phyloP scores from a whole-genome alignment of 2,329 filamentous ascomycete genomes.

The Pseudohalonectria lignicola region DNA sequence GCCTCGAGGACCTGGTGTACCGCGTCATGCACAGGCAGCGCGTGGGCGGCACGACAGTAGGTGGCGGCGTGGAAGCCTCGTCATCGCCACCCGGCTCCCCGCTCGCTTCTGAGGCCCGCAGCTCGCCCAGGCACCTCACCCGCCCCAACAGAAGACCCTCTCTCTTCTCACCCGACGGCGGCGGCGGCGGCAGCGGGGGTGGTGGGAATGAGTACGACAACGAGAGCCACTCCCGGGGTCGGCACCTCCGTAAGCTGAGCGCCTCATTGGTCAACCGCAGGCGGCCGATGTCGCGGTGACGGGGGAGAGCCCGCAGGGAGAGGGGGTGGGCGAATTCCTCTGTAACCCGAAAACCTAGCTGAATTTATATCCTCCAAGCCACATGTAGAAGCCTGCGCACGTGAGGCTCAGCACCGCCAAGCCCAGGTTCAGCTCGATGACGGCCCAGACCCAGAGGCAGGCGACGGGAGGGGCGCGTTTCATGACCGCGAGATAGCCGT shows the following conservation, averaged over 20 bases:
- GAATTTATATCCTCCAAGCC: slow-evolving; percentile 38
- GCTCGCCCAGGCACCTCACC: too few species aligned
- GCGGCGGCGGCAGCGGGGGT: too few species aligned
- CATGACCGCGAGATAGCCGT: slow-evolving; percentile 80
- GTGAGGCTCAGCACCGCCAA: slow-evolving; percentile 49
- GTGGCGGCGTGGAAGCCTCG: background rate
- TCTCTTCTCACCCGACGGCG: background rate
- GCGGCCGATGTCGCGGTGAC: background rate
- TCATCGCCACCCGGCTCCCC: background rate
- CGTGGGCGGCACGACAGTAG: slow-evolving; percentile 1
- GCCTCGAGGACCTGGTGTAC: slow-evolving; percentile 15
- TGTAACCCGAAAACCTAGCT: slow-evolving; percentile 9
- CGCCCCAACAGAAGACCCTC: background rate
- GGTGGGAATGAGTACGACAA: too few species aligned
- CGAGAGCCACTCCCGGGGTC: too few species aligned
- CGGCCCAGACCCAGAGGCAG: slow-evolving; percentile 85
- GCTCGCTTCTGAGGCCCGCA: too few species aligned
- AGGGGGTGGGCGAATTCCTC: too few species aligned
- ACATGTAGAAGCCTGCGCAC: slow-evolving; percentile 31
- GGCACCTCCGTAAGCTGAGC: too few species aligned
- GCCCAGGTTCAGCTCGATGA: slow-evolving; percentile 70
- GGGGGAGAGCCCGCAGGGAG: too few species aligned
- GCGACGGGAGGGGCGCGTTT: slow-evolving; percentile 83
- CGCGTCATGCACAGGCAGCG: slow-evolving; percentile 12
- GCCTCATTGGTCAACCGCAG: too few species aligned